Evolutionary conservation across 1,139 yeast species (phyloP).

Genomic region (Saccharomyces hybrid): DNA sequence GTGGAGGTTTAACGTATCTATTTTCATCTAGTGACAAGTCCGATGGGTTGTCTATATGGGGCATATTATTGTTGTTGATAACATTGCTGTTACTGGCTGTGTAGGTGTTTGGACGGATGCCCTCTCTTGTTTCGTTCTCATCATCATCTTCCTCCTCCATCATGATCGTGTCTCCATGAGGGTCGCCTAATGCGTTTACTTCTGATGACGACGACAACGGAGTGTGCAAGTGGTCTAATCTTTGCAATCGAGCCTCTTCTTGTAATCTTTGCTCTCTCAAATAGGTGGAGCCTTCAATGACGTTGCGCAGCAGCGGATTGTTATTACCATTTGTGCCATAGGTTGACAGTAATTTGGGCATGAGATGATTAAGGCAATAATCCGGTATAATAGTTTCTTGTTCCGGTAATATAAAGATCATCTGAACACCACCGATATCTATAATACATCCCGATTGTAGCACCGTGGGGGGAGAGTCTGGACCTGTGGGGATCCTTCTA

Average conservation of each 20-base stretch:
- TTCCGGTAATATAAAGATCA: conserved; percentile 96
- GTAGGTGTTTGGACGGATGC: background rate
- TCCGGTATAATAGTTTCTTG: conserved; percentile 59
- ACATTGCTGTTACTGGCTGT: background rate
- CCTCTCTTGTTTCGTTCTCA: background rate
- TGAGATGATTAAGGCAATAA: conserved; percentile 38
- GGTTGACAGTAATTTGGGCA: conserved; percentile 25
- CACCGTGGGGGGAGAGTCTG: conserved; percentile 42
- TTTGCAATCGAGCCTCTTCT: conserved; percentile 1
- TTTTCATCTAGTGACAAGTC: conserved; percentile 44
- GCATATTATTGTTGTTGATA: conserved; percentile 31
- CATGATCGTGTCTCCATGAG: background rate
- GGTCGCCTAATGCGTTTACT: background rate
- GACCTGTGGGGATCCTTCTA: conserved; percentile 40
- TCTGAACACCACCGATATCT: conserved; percentile 94
- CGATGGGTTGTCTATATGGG: background rate
- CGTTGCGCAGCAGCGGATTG: conserved; percentile 15
- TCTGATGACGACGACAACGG: background rate
- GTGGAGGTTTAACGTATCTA: conserved; percentile 88
- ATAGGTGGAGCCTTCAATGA: conserved; percentile 17
- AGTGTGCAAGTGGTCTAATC: background rate
- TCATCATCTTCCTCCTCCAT: background rate
- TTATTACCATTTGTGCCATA: conserved; percentile 19
- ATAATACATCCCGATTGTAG: conserved; percentile 77
- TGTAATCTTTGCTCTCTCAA: conserved; percentile 9